These are phyloP conservation scores for Clavariopsis aquatica DNA, from an alignment of 495 filamentous ascomycete genomes.

Conservation along the genomic window DNA sequence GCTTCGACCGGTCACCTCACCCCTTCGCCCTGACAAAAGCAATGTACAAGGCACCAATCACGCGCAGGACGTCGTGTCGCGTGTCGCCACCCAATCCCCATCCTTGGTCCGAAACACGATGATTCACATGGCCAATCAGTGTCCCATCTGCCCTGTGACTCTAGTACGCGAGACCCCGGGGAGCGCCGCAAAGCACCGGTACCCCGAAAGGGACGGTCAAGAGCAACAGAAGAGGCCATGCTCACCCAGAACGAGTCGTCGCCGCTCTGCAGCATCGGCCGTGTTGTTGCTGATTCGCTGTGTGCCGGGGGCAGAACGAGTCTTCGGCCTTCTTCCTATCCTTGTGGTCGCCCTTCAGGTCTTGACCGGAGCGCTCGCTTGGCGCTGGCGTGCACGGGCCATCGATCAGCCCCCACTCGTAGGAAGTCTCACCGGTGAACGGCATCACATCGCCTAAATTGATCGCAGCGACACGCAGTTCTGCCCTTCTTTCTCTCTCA, in stretches of 20 bases:
- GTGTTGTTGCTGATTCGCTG: not conserved
- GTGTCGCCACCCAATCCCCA: not conserved
- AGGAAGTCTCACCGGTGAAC: not conserved
- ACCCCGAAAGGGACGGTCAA: not conserved
- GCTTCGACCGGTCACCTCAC: constrained; percentile 6
- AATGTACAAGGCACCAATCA: not conserved
- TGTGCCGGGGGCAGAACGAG: not conserved
- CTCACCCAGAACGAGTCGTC: not conserved
- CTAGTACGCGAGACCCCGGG: no score
- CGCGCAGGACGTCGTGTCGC: not conserved
- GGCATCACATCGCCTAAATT: not conserved
- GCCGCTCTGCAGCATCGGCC: not conserved
- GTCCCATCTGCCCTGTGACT: not conserved
- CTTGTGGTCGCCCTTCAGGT: not conserved
- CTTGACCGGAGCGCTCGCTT: constrained; percentile 10
- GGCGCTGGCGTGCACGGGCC: constrained; percentile 1
- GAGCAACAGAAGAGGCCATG: not conserved
- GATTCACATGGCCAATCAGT: not conserved
- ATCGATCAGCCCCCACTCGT: not conserved
- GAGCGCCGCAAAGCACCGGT: no score
- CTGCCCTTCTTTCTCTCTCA: not conserved
- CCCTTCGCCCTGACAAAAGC: not conserved
- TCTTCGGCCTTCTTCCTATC: not conserved
- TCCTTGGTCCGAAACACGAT: not conserved
- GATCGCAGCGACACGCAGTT: not conserved